phyloP scores from a whole-genome alignment of 306 rosid genomes.

The Nissolia schottii region DNA sequence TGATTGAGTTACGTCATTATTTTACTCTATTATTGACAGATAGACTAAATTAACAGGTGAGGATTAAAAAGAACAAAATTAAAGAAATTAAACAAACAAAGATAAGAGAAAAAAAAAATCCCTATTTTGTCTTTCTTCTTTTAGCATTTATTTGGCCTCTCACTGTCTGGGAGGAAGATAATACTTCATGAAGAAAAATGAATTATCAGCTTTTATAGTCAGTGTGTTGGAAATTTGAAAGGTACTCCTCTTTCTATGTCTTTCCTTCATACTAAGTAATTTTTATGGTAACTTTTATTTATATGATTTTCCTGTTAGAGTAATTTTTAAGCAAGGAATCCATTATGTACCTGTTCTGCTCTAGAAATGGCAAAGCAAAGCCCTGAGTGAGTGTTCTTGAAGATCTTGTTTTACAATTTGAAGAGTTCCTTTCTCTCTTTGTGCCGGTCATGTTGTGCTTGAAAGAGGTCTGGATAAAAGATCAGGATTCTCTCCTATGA shows the following conservation, averaged over 20 bases:
- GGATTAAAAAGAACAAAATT: no score
- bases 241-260: not conserved
- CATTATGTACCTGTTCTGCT: not conserved
- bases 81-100: no score
- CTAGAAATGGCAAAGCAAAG: conserved; percentile 11
- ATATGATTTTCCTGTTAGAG: not conserved
- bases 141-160: not conserved
- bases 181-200: not conserved
- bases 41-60: no score
- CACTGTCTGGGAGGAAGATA: not conserved
- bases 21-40: no score
- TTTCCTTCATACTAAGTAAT: not conserved
- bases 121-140: no score
- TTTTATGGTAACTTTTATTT: not conserved
- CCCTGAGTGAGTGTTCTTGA: not conserved
- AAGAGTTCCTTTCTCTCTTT: not conserved
- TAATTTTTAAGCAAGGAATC: conserved; percentile 7
- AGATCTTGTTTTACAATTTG: conserved; percentile 18
- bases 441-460: not conserved
- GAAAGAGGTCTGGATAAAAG: not conserved
- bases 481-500: no score
- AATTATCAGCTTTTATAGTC: not conserved
- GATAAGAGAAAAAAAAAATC: no score
- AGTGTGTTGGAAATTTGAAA: conserved; percentile 11
- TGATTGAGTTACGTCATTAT: no score